Base-by-base conservation (phyloP, 1,284 basidiomycete genomes). In the Cutaneotrichosporon spelunceum region DNA sequence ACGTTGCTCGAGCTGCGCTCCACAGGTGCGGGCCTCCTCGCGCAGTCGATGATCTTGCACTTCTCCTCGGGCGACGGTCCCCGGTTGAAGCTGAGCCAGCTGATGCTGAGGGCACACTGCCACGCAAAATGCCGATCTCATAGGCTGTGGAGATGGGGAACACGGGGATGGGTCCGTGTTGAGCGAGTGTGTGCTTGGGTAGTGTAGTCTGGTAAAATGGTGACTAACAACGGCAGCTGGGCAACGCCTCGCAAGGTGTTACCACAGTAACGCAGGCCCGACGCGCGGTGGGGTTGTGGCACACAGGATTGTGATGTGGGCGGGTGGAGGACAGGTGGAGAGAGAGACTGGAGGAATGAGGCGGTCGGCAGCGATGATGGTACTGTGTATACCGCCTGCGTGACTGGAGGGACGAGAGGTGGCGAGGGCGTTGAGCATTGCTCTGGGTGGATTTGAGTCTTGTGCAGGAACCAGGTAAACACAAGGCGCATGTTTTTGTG, bases 41-140 rank as follows among this genome's bases (percentile, higher is more conserved):
- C 23, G 29, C 19, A 19, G 29, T 47, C 30, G 39, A 54, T 36
- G 48, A 56, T 55, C 54, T 56, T 56, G 52, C 60, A 62, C 11
- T 19, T 42, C 7, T 49, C 56, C 14, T 13, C 21, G 29, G 26
- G 33, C 44, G 34, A 36, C 10, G 44, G 16, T 16, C 33, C 44
- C 44, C 53, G 52, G 36, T 36, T 47, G n/a, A 47, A 49, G 42
- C 50, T 49, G 53, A 7, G 44, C 29, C 23, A 49, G 33, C 14
- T n/a, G n/a, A 3, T 11, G 11, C 7, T 11, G 29, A 16, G 27
- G 7, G n/a, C 50, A 9, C 14, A 52, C 50, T 52, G 34, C 50
- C 50, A 52, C 50, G 29, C 30, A 23, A 23, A n/a, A n/a, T n/a
- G 21, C n/a, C 19, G n/a, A 23, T 23, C 11, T 23, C 23, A 24